Evolutionary conservation across 2,329 filamentous ascomycete species (phyloP).

Genomic region (Dendrostoma leiphaemia): DNA sequence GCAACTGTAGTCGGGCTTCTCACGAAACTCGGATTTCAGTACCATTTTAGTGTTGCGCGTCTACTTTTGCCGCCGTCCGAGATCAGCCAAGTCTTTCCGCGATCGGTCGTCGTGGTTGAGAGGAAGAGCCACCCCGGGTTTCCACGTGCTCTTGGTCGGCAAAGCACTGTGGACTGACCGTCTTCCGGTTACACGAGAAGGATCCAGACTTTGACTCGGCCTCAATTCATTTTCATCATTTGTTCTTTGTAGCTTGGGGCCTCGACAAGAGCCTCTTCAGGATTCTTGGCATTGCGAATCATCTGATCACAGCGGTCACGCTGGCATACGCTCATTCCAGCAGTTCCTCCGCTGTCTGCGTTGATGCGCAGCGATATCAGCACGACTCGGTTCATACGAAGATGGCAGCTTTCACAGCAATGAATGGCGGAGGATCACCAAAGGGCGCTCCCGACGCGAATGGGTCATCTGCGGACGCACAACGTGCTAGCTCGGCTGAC

Average conservation of each 20-base stretch:
- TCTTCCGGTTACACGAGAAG: too few relatives aligned
- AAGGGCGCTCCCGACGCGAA: slow-evolving; percentile 37
- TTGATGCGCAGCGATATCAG: not conserved
- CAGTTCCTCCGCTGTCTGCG: not conserved
- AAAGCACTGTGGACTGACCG: too few relatives aligned
- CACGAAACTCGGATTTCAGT: not conserved
- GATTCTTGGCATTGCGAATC: too few relatives aligned
- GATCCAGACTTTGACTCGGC: too few relatives aligned
- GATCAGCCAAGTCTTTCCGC: not conserved
- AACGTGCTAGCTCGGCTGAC: slow-evolving; percentile 32
- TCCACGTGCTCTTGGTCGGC: too few relatives aligned
- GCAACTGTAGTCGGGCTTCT: not conserved
- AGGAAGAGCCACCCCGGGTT: not conserved
- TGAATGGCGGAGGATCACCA: slow-evolving; percentile 47
- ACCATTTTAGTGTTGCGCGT: not conserved
- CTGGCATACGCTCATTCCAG: not conserved
- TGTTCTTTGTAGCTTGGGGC: too few relatives aligned
- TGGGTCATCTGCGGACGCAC: slow-evolving; percentile 29
- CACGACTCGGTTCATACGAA: slow-evolving; percentile 22
- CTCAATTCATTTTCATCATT: too few relatives aligned
- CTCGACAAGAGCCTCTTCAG: too few relatives aligned
- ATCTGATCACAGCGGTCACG: not conserved
- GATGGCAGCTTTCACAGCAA: slow-evolving; percentile 52
- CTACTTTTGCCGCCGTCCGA: not conserved
- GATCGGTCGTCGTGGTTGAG: not conserved